These are phyloP conservation scores for Mycotypha africana DNA, from an alignment of 371 early-diverging fungal genomes.

Conservation along the genomic window DNA sequence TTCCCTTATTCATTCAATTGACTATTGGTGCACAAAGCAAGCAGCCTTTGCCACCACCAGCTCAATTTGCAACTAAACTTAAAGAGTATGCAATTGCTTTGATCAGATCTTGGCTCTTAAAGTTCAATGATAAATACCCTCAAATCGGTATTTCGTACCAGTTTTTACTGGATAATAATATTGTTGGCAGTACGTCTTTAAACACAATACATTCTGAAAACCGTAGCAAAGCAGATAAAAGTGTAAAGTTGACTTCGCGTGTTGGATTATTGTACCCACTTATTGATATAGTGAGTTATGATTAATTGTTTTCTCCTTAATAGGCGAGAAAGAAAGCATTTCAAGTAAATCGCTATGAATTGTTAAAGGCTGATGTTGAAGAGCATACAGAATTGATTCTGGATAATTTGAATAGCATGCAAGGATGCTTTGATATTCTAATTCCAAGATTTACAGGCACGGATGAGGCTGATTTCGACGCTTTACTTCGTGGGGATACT, in stretches of 20 bases:
- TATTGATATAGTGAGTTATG: not conserved
- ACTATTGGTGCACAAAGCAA: slow-evolving; percentile 54
- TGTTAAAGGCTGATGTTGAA: slow-evolving; percentile 33
- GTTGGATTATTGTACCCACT: too few species aligned
- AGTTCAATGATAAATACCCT: slow-evolving; percentile 49
- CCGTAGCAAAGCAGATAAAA: too few species aligned
- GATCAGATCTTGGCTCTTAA: slow-evolving; percentile 52
- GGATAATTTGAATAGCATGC: slow-evolving; percentile 51
- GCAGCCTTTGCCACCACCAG: slow-evolving; percentile 57
- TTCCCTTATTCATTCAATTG: slow-evolving; percentile 50
- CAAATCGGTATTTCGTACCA: slow-evolving; percentile 52
- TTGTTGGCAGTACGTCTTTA: slow-evolving; percentile 10
- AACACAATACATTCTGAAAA: slow-evolving; percentile 19
- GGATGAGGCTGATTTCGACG: slow-evolving; percentile 26
- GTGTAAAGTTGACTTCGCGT: too few species aligned
- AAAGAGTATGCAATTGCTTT: slow-evolving; percentile 45
- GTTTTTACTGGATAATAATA: slow-evolving; percentile 35
- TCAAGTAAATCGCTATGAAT: slow-evolving; percentile 37
- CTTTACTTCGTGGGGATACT: slow-evolving; percentile 24
- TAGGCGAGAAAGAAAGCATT: slow-evolving; percentile 32
- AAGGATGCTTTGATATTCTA: slow-evolving; percentile 53
- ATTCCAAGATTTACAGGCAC: slow-evolving; percentile 35
- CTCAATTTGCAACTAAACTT: slow-evolving; percentile 43
- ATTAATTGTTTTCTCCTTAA: not conserved
- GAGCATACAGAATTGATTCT: slow-evolving; percentile 40